These are phyloP conservation scores for Fusarium palustre DNA, from an alignment of 2,329 filamentous ascomycete species.

Conservation along the genomic window DNA sequence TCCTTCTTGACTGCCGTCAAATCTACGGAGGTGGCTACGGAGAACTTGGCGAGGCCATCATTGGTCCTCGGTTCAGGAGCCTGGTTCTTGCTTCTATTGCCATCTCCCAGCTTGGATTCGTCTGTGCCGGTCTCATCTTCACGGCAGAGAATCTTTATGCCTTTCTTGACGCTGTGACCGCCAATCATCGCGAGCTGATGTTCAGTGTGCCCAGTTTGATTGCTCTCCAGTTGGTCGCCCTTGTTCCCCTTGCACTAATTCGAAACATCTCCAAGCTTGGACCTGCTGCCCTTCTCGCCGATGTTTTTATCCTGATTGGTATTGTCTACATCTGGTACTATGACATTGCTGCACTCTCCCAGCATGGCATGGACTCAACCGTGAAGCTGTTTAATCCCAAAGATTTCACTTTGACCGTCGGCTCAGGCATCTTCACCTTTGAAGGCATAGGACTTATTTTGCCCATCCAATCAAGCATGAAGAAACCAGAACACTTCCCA, in stretches of 20 bases:
- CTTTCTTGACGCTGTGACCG: slow-evolving; percentile 72
- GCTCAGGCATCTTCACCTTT: slow-evolving; percentile 81
- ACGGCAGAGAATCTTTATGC: slow-evolving; percentile 78
- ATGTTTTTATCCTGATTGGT: slow-evolving; percentile 78
- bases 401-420: slow-evolving; percentile 77
- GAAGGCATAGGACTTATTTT: slow-evolving; percentile 82
- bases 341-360: slow-evolving; percentile 69
- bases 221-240: slow-evolving; percentile 70
- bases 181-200: slow-evolving; percentile 62
- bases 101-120: slow-evolving; percentile 81
- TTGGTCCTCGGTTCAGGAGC: slow-evolving; percentile 70
- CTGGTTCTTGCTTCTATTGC: slow-evolving; percentile 78
- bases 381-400: slow-evolving; percentile 78
- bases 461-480: slow-evolving; percentile 82
- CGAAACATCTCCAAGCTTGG: slow-evolving; percentile 81
- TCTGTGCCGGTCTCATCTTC: slow-evolving; percentile 82
- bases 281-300: slow-evolving; percentile 74
- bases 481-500: slow-evolving; percentile 74
- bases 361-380: slow-evolving; percentile 67
- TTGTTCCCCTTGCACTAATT: slow-evolving; percentile 76
- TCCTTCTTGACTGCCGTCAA: slow-evolving; percentile 75
- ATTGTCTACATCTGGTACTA: slow-evolving; percentile 80
- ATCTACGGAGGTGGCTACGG: slow-evolving; percentile 77
- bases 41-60: slow-evolving; percentile 75
- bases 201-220: slow-evolving; percentile 69